A percentile compares a stretch with the other conserved stretches of the same genome.
phyloP scores from a whole-genome alignment of 2,329 filamentous ascomycete species.

The Elsinoe ampelina region DNA sequence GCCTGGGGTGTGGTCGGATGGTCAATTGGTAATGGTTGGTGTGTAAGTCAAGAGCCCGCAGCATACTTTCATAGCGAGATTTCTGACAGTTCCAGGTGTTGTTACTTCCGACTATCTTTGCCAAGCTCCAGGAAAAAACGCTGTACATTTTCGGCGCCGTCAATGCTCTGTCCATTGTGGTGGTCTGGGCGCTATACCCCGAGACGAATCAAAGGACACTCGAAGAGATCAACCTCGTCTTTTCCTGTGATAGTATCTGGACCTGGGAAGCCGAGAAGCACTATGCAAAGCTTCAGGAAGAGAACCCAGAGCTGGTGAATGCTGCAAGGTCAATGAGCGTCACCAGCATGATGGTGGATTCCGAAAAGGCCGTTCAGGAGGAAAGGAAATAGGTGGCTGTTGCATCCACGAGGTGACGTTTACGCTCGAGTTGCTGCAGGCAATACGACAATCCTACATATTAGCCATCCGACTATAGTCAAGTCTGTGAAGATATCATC shows the following conservation, averaged over 20 bases:
- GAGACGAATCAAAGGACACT: conserved; percentile 59
- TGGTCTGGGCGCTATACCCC: conserved; percentile 65
- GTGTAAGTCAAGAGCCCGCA: conserved; percentile 12
- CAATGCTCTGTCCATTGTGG: conserved; percentile 56
- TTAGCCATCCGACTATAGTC: no score
- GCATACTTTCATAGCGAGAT: background rate
- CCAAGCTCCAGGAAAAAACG: conserved; percentile 57
- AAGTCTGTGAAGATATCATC: no score
- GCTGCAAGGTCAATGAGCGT: background rate
- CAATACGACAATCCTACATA: no score
- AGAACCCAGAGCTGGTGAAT: conserved; percentile 37
- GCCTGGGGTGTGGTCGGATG: conserved; percentile 69
- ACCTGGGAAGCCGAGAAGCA: conserved; percentile 61
- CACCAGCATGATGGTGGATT: conserved; percentile 55
- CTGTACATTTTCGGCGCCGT: conserved; percentile 63
- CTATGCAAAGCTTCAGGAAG: conserved; percentile 52
- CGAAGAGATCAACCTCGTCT: conserved; percentile 66
- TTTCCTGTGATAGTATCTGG: conserved; percentile 58
- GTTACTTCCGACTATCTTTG: conserved; percentile 47
- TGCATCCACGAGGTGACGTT: no score
- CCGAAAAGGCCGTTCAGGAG: conserved; percentile 48
- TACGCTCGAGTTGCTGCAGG: no score
- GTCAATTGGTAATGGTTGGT: conserved; percentile 64
- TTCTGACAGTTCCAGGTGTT: conserved; percentile 27
- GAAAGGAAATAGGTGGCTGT: no score